These are phyloP conservation scores for Ambrosiella beaveri DNA, from an alignment of 2,329 filamentous ascomycete species.

Conservation along the genomic window DNA sequence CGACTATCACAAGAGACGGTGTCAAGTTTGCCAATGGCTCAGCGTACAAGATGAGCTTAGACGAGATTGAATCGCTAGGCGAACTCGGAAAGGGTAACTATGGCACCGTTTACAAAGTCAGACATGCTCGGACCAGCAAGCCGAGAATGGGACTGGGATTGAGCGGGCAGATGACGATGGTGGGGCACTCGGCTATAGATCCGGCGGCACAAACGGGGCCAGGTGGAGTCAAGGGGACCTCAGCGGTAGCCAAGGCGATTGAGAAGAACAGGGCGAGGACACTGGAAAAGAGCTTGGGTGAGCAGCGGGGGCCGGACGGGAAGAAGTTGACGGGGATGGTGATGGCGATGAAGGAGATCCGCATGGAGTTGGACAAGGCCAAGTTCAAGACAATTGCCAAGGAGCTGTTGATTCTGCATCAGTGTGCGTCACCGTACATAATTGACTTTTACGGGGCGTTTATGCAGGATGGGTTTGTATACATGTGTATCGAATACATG, in stretches of 20 bases:
- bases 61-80: conserved; percentile 83
- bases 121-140: conserved; percentile 51
- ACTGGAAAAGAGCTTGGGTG: background rate
- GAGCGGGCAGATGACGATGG: conserved; percentile 25
- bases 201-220: conserved; percentile 12
- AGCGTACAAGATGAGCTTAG: conserved; percentile 83
- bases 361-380: conserved; percentile 84
- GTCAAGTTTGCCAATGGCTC: conserved; percentile 85
- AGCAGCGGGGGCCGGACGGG: background rate
- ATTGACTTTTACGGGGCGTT: conserved; percentile 98
- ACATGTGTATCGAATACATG: conserved; percentile 99
- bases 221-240: background rate
- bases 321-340: conserved; percentile 48
- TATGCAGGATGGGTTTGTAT: conserved; percentile 96
- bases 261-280: conserved; percentile 13
- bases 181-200: conserved; percentile 23
- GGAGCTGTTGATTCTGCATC: conserved; percentile 88
- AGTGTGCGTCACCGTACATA: conserved; percentile 87
- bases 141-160: conserved; percentile 44
- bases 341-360: conserved; percentile 99
- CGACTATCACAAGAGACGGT: conserved; percentile 70
- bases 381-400: conserved; percentile 97
- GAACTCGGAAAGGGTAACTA: conserved; percentile 97
- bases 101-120: conserved; percentile 92
- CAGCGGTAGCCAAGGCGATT: conserved; percentile 12